Percentiles rank a stretch among this genome's conserved stretches.
Conservation (phyloP, 345 rosid species). For the Aquilaria sinensis region DNA sequence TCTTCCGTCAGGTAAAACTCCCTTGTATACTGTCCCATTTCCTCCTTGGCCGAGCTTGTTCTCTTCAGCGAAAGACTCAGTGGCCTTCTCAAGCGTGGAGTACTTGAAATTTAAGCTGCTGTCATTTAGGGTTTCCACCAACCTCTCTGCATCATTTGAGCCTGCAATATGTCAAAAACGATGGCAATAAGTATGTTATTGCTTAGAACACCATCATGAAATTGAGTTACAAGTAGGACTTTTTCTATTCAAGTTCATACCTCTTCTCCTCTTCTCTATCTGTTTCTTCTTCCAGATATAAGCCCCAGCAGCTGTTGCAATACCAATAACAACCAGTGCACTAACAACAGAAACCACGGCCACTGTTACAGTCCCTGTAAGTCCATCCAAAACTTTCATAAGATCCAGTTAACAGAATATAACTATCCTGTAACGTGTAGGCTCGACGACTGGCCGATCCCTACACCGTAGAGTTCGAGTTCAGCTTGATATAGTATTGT, state of each 20-base stretch:
- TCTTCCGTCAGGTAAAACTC: constrained; percentile 79
- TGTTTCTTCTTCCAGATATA: constrained; percentile 58
- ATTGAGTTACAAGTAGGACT: not conserved
- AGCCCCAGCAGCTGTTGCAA: constrained; percentile 46
- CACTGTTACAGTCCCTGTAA: constrained; percentile 52
- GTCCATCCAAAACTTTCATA: constrained; percentile 9
- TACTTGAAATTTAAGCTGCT: constrained; percentile 91
- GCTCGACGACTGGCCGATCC: too few species aligned
- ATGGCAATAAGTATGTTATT: not conserved
- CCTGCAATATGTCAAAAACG: constrained; percentile 27
- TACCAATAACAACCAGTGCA: constrained; percentile 49
- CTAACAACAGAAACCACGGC: constrained; percentile 68
- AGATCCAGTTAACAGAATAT: not conserved
- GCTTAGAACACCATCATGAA: not conserved
- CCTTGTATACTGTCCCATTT: constrained; percentile 95
- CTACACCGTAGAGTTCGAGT: too few species aligned
- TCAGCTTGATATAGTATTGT: too few species aligned
- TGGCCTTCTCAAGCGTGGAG: constrained; percentile 82
- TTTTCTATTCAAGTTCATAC: constrained; percentile 18
- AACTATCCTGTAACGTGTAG: too few species aligned
- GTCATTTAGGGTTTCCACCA: constrained; percentile 66
- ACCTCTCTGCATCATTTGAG: constrained; percentile 52
- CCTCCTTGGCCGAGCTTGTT: constrained; percentile 99
- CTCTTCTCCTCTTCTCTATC: constrained; percentile 68
- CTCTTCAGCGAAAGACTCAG: constrained; percentile 52